Evolutionary conservation across 1,284 basidiomycete species (phyloP).

Genomic region (Stereum hirsutum): DNA sequence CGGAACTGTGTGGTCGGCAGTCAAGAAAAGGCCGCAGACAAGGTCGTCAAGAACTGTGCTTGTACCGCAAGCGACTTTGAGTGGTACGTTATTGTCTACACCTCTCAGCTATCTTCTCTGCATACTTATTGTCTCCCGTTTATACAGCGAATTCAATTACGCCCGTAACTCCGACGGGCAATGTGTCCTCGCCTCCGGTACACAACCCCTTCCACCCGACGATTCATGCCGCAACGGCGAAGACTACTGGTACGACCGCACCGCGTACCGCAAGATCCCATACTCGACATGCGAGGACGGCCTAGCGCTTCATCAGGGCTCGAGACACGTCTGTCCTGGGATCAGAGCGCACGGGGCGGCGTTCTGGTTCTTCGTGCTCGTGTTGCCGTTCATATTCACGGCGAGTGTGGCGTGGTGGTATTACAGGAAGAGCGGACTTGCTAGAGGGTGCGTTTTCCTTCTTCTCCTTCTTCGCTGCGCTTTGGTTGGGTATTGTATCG

Average conservation of each 20-base stretch:
- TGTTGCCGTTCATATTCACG: constrained; percentile 70
- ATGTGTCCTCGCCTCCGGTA: constrained; percentile 71
- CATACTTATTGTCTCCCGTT: not conserved
- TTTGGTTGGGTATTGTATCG: constrained; percentile 8
- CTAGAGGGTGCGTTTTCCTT: constrained; percentile 53
- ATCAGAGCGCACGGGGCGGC: constrained; percentile 57
- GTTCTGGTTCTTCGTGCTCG: constrained; percentile 77
- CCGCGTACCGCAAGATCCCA: constrained; percentile 81
- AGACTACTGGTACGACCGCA: constrained; percentile 87
- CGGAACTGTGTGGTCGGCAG: constrained; percentile 79
- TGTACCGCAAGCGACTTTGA: constrained; percentile 80
- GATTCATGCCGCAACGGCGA: constrained; percentile 54
- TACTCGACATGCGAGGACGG: constrained; percentile 82
- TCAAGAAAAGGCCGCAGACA: constrained; percentile 40
- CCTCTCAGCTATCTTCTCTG: not conserved
- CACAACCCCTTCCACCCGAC: constrained; percentile 48
- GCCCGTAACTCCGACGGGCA: constrained; percentile 56
- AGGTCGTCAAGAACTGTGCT: constrained; percentile 61
- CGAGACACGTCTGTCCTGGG: constrained; percentile 71
- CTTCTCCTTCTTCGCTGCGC: constrained; percentile 4
- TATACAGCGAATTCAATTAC: constrained; percentile 81
- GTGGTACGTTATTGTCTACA: constrained; percentile 49
- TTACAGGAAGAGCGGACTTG: constrained; percentile 57
- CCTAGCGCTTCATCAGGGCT: constrained; percentile 61
- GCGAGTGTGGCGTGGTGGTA: constrained; percentile 74